phyloP scores from a whole-genome alignment of 495 filamentous ascomycete species.

The Hypoxylon crocopeplum region DNA sequence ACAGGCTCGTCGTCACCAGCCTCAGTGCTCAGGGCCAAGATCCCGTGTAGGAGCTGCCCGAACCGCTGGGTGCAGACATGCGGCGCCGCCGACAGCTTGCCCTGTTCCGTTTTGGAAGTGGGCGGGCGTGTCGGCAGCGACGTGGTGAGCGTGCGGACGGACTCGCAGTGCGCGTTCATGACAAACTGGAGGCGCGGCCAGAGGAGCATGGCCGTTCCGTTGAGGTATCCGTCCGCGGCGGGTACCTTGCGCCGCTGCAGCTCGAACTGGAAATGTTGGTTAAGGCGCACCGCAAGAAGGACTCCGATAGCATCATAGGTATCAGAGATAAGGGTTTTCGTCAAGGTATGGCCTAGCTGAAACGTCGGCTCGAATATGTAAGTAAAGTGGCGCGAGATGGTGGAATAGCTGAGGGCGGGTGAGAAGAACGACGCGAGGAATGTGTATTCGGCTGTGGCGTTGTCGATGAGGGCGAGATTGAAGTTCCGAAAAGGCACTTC shows the following conservation, averaged over 20 bases:
- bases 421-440: constrained; percentile 92
- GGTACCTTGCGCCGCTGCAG: constrained; percentile 90
- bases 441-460: constrained; percentile 91
- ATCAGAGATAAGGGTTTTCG: constrained; percentile 75
- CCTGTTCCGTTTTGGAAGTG: constrained; percentile 63
- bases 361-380: constrained; percentile 89
- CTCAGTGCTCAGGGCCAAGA: constrained; percentile 81
- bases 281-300: constrained; percentile 88
- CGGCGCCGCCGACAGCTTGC: constrained; percentile 81
- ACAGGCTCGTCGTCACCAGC: constrained; percentile 94
- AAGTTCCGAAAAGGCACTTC: constrained; percentile 92
- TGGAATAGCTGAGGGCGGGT: constrained; percentile 59
- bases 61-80: constrained; percentile 92
- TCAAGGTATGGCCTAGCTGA: constrained; percentile 75
- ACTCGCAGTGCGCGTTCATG: constrained; percentile 92
- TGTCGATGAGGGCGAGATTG: constrained; percentile 92
- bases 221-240: constrained; percentile 87
- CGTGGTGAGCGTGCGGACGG: constrained; percentile 67
- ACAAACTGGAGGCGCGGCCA: constrained; percentile 95
- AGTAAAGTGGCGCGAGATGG: constrained; percentile 70
- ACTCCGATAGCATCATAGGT: constrained; percentile 86
- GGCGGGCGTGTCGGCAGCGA: constrained; percentile 53
- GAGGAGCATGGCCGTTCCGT: constrained; percentile 91
- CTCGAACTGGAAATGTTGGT: constrained; percentile 91
- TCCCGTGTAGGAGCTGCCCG: constrained; percentile 84